Evolutionary conservation across 306 rosid genomes (phyloP).

Genomic region (Inga oerstediana): DNA sequence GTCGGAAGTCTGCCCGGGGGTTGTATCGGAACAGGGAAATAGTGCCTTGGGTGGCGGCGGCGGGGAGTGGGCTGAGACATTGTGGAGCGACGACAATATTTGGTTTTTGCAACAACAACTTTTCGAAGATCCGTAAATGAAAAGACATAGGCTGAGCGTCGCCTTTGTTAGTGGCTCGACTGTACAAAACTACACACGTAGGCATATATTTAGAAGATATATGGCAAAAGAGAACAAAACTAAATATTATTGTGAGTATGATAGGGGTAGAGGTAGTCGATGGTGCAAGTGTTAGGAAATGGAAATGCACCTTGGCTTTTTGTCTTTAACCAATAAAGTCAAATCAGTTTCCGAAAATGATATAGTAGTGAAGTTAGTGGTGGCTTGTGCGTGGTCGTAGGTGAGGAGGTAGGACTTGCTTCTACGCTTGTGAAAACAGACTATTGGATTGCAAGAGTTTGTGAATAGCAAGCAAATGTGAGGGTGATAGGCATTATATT

Average conservation of each 20-base stretch:
- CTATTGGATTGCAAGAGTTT: constrained; percentile 34
- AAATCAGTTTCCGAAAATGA: background rate
- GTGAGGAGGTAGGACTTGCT: constrained; percentile 26
- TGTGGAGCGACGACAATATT: constrained; percentile 63
- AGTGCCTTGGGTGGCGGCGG: constrained; percentile 25
- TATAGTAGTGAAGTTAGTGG: background rate
- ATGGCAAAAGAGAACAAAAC: background rate
- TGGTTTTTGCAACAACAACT: constrained; percentile 56
- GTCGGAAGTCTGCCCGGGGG: constrained; percentile 8
- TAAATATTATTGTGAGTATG: background rate
- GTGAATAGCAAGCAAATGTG: constrained; percentile 26
- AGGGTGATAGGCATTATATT: background rate
- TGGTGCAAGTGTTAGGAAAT: constrained; percentile 15
- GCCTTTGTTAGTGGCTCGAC: background rate
- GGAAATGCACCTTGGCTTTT: constrained; percentile 11
- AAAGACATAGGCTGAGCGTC: constrained; percentile 24
- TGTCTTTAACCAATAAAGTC: constrained; percentile 9
- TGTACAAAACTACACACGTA: background rate
- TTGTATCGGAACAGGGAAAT: background rate
- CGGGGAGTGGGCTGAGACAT: constrained; percentile 45
- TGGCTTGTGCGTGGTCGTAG: background rate
- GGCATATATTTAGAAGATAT: background rate
- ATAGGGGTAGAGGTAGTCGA: background rate
- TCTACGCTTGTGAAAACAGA: constrained; percentile 38
- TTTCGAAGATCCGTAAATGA: constrained; percentile 17